Evolutionary conservation across 257 asterid species (phyloP), one percentile per base, ranked within the genome.

Genomic region (Nicotiana undulata): DNA sequence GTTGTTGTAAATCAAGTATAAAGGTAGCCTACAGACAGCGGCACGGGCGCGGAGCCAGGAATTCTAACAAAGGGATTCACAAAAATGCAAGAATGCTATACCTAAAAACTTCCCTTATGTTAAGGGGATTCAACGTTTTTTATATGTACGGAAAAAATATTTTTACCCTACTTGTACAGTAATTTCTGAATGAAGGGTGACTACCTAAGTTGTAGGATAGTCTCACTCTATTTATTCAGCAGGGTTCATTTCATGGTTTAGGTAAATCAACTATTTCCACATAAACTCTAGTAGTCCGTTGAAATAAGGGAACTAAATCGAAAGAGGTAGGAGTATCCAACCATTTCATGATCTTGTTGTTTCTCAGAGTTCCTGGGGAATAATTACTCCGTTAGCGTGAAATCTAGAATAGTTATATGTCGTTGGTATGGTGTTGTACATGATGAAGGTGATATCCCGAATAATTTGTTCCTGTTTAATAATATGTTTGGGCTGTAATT

Each of bases 401-500:
- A 26, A 51, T 49, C 79, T 51, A 26, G 79, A 49, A 24, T 74
- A 16, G 44, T 49, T 24, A 16, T 24, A 24, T 49, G 24, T 74
- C 79, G 24, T 49, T 28, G 24, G 22, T 72, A 55, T 24, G 24
- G 15, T 72, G 61, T 58, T 24, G 37, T 46, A 3, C 24, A 24
- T 72, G 79, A 24, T 46, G 79, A 16, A 24, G 61, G 61, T 74
- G 46, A 49, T 12, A 49, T 24, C 44, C 26, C 9, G 9, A 5
- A 74, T 13, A 12, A 1, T 64, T 3, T 18, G 4, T 31, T 70
- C 77, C n/a, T 31, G 29, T 67, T 67, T 40, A 58, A 56, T 64
- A 67, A 85, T 82, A 75, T 80, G 68, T 79, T 75, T 3, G 59
- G 58, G 26, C 16, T 66, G 40, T 66, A 74, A 51, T 78, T 40